A percentile compares a stretch with the other conserved stretches of the same genome.
Conservation (phyloP, 1,139 yeast species). For the Zygosaccharomyces pseudobailii region DNA sequence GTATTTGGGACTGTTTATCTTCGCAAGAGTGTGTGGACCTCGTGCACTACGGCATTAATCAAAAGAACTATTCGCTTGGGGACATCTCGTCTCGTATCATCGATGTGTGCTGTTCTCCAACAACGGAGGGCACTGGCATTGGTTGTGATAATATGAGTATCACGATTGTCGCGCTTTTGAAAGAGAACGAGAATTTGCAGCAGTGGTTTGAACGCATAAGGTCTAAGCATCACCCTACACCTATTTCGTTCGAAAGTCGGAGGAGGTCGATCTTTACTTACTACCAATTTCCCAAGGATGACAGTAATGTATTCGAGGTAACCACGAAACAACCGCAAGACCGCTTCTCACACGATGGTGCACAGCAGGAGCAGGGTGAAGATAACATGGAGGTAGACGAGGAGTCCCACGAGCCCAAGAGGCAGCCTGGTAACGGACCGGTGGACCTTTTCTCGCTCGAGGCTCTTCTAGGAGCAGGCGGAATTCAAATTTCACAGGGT, state of each 20-base stretch:
- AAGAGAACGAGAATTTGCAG: constrained; percentile 64
- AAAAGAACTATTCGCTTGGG: constrained; percentile 54
- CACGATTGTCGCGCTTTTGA: constrained; percentile 79
- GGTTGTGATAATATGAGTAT: constrained; percentile 99
- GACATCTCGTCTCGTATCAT: constrained; percentile 83
- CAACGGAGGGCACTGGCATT: constrained; percentile 85
- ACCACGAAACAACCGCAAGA: constrained; percentile 29
- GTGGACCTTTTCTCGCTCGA: constrained; percentile 29
- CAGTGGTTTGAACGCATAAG: constrained; percentile 80
- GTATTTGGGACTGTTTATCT: constrained; percentile 97
- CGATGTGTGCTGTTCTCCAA: constrained; percentile 96
- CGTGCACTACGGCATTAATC: constrained; percentile 83
- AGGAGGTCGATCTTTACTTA: constrained; percentile 38
- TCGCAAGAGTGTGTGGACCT: constrained; percentile 92
- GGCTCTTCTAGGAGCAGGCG: constrained; percentile 31
- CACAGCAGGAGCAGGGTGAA: constrained; percentile 5
- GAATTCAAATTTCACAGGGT: constrained; percentile 29
- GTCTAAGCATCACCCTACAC: constrained; percentile 46
- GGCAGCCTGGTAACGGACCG: constrained; percentile 11
- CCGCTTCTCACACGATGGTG: constrained; percentile 11
- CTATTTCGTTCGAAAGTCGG: constrained; percentile 44
- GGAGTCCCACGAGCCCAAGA: constrained; percentile 1
- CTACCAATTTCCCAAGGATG: constrained; percentile 35
- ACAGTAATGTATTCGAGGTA: constrained; percentile 33
- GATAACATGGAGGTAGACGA: constrained; percentile 26